Evolutionary conservation across 768 basidiomycete species (phyloP).

Genomic region (Leucocoprinus birnbaumii): DNA sequence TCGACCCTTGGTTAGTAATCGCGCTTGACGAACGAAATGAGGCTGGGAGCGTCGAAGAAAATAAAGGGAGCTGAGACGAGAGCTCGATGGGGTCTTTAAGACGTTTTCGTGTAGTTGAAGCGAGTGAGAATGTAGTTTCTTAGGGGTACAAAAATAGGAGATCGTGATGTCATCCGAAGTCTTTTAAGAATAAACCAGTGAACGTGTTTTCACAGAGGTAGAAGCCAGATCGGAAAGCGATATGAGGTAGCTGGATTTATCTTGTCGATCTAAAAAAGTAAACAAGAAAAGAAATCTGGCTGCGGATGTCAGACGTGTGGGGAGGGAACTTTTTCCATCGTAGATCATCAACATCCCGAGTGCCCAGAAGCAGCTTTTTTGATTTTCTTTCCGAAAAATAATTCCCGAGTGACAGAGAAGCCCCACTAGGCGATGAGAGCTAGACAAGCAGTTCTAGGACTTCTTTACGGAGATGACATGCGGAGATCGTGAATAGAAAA

Average conservation of each 20-base stretch:
- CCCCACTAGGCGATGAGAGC: neutral
- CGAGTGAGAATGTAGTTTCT: too few species aligned
- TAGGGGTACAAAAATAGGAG: too few species aligned
- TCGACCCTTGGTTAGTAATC: too few species aligned
- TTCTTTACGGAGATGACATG: conserved; percentile 1
- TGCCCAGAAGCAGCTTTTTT: neutral
- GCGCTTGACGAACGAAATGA: too few species aligned
- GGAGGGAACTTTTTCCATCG: neutral
- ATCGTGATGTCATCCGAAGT: neutral
- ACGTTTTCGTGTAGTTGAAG: too few species aligned
- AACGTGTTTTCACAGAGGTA: too few species aligned
- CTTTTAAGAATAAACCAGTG: too few species aligned
- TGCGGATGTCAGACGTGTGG: neutral
- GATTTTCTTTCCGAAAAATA: neutral
- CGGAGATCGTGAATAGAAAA: neutral
- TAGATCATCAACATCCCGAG: too few species aligned
- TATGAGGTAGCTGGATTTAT: neutral
- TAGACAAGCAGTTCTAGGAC: neutral
- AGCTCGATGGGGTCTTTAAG: too few species aligned
- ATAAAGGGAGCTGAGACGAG: neutral
- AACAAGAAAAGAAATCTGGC: too few species aligned
- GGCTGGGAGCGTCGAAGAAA: too few species aligned
- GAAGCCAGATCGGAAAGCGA: neutral
- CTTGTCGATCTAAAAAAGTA: conserved; percentile 2
- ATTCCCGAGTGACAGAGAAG: conserved; percentile 9